Evolutionary conservation across 768 basidiomycete species (phyloP).

Genomic region (Leccinum sublutescens): DNA sequence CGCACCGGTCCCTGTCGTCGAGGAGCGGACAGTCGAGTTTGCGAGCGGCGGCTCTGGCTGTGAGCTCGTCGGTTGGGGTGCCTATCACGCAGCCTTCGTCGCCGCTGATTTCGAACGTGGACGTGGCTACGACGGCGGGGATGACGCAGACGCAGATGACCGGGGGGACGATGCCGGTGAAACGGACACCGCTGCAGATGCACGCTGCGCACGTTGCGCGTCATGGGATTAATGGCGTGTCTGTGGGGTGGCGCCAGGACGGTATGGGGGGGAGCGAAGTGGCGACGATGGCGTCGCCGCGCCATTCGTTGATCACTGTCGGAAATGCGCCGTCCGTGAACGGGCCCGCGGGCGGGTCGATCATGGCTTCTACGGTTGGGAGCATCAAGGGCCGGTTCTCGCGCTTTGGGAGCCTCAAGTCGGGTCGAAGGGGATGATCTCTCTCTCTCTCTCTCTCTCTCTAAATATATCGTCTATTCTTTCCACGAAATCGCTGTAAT

Average conservation of each 20-base stretch:
- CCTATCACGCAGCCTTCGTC: slow-evolving; percentile 43
- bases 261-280: slow-evolving; percentile 38
- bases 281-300: slow-evolving; percentile 54
- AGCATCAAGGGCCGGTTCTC: slow-evolving; percentile 73
- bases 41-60: slow-evolving; percentile 39
- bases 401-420: slow-evolving; percentile 71
- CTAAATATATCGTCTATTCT: not conserved
- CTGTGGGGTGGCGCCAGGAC: slow-evolving; percentile 69
- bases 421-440: slow-evolving; percentile 37
- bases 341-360: slow-evolving; percentile 51
- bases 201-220: slow-evolving; percentile 79
- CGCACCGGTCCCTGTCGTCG: slow-evolving; percentile 47
- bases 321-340: slow-evolving; percentile 43
- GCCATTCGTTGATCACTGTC: slow-evolving; percentile 74
- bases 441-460: not conserved
- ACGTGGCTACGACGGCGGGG: not conserved
- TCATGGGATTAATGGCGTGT: slow-evolving; percentile 80
- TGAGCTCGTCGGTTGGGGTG: slow-evolving; percentile 42
- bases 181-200: slow-evolving; percentile 75
- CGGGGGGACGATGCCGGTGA: slow-evolving; percentile 34
- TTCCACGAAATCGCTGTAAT: slow-evolving; percentile 6
- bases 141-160: no score
- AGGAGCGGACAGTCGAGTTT: slow-evolving; percentile 40
- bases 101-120: slow-evolving; percentile 24
- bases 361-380: slow-evolving; percentile 62